Base-by-base conservation (phyloP, 768 basidiomycete genomes). In the Trametes villosa region DNA sequence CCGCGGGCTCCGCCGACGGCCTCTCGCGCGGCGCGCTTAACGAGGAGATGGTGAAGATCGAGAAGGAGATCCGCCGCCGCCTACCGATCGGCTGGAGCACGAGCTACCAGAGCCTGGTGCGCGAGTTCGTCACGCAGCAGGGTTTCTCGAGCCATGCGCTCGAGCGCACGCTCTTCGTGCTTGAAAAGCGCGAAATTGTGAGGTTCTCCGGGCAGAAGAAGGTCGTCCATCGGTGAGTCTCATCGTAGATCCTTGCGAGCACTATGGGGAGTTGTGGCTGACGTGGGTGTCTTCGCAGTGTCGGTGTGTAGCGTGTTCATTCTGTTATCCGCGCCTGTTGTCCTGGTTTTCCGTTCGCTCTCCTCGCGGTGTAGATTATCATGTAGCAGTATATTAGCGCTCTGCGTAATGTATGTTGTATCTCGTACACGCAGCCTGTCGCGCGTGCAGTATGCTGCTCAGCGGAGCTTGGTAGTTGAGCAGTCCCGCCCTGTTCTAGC, bases 101-200 rank as follows among this genome's bases (percentile, higher is more conserved):
- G 60, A 96, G 94, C 68, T 98, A 98, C 70, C 92, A 96, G 73
- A 92, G 89, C 67, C 80, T 99, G 46, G 84, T 95, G 34, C 85
- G 89, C 62, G 96, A 98, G 76, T 98, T 98, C 70, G 95, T 97
- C 8, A 88, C 86, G 11, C 89, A 93, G 67, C 94, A 98, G 72
- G 92, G 94, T 4, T 97, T 89, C 71, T 90, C 91, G 36, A 87
- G 83, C 63, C 94, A 95, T 74, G 92, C 96, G 22, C 81, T 98
- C 22, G 97, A 99, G 73, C 80, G 94, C 64, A 94, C 92, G 20
- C 75, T 98, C 63, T 97, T 86, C 70, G 82, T 98, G 49, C 70
- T 99, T 78, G 97, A 99, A 81, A 96, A 97, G 78, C 81, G 94
- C 63, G 97, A 99, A 72, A 83, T 96, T n/a, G 81, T 99, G 24